Evolutionary conservation across 2,329 filamentous ascomycete species (phyloP), one percentile per base, ranked within the genome.

Genomic region (Aspergillus hiratsukae): DNA sequence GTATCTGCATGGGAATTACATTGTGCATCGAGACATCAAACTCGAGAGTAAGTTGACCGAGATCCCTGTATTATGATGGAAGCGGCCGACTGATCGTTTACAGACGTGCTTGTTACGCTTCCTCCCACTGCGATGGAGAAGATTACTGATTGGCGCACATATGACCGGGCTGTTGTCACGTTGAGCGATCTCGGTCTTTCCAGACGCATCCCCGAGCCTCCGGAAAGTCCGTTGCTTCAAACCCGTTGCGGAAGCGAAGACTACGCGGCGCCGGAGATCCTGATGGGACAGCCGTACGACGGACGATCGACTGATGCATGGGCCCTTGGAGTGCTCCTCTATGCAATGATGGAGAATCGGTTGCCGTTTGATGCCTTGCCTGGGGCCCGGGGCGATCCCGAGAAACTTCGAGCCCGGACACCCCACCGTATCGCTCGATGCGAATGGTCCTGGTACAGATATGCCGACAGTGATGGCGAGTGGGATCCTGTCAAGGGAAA

Each of bases 11-110:
- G 80, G 84, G 53, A 81, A 89, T 66, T 87, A 85, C 64, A 96
- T 99, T 69, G 93, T 97, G 53, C 94, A 99, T 72, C 86, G 94
- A 58, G 94, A 99, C 73, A 95, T 99, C 75, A 99, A 99, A 77
- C 86, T 99, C 57, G 94, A 99, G 80, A 99, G 90, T 94, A 82
- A 76, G 87, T 80, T 31, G 2, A 37, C 3, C 14, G 7, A 37
- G 5, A 17, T n/a, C 31, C 28, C 14, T n/a, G 35, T 46, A 7
- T 56, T 25, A 28, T 27, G 29, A 37, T 17, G 11, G 14, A 37
- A 37, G 17, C 6, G 31, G 14, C 14, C 6, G 31, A 37, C 31
- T 37, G 31, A 37, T 17, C 17, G 31, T 65, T 49, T 29, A 48
- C 68, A 95, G 91, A 97, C 72, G 90, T 97, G 45, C 86, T 99